These are phyloP conservation scores for Forsythia suspensa DNA, from an alignment of 257 asterid species.

Conservation along the genomic window DNA sequence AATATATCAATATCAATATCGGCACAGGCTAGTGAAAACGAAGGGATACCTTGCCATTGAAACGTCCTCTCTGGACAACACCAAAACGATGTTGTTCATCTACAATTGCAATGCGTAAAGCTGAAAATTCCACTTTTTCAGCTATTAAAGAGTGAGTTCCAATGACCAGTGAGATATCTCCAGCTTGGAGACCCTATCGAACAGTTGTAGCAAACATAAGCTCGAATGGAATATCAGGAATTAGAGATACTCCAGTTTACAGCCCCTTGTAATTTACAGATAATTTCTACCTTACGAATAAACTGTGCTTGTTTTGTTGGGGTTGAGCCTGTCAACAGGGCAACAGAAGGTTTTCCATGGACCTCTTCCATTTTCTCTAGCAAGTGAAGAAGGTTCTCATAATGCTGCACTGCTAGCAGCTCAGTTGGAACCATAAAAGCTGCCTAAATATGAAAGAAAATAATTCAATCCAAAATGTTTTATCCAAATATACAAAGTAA, in stretches of 20 bases:
- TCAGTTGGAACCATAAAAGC: slow-evolving; percentile 99
- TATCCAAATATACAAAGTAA: not conserved
- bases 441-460: slow-evolving; percentile 54
- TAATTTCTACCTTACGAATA: slow-evolving; percentile 59
- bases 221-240: slow-evolving; percentile 10
- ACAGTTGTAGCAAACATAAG: slow-evolving; percentile 28
- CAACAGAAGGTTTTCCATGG: slow-evolving; percentile 62
- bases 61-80: slow-evolving; percentile 92
- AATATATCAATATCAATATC: not conserved
- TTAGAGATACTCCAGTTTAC: not conserved
- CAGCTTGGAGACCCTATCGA: slow-evolving; percentile 75
- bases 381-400: slow-evolving; percentile 69
- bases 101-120: slow-evolving; percentile 83
- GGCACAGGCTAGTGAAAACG: slow-evolving; percentile 15
- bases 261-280: not conserved
- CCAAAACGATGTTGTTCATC: slow-evolving; percentile 99
- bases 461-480: slow-evolving; percentile 17
- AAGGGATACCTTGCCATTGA: slow-evolving; percentile 84
- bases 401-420: slow-evolving; percentile 91
- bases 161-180: slow-evolving; percentile 85
- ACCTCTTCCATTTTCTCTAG: slow-evolving; percentile 56
- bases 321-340: slow-evolving; percentile 89
- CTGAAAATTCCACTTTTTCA: slow-evolving; percentile 82
- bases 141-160: slow-evolving; percentile 93
- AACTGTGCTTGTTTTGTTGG: slow-evolving; percentile 66